Conservation (phyloP, 345 rosid genomes). For the Euphorbia tirucalli region DNA sequence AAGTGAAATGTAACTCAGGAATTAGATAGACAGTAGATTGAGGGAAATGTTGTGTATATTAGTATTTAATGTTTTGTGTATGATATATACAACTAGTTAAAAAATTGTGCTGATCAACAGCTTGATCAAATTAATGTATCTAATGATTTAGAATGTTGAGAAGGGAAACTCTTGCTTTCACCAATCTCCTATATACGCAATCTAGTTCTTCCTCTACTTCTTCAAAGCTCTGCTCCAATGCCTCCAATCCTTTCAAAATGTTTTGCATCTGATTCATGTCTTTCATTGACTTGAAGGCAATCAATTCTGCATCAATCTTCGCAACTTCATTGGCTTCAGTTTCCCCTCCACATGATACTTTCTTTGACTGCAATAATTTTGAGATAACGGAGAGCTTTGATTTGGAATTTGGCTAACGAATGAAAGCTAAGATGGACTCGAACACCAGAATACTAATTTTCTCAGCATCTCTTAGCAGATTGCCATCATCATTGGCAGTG, state of each 20-base stretch:
- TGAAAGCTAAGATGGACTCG: constrained; percentile 1
- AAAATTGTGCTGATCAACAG: background rate
- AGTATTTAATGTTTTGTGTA: background rate
- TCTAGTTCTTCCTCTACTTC: background rate
- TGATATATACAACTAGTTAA: background rate
- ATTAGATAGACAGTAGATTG: background rate
- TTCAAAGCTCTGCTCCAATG: background rate
- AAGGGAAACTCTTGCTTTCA: background rate
- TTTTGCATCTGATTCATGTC: background rate
- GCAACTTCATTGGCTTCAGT: background rate
- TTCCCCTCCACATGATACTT: background rate
- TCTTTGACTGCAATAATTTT: background rate
- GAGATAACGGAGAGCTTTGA: background rate
- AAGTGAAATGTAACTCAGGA: too few species aligned
- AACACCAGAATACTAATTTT: background rate
- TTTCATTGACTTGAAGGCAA: constrained; percentile 10
- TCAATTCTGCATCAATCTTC: constrained; percentile 1
- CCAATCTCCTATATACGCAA: background rate
- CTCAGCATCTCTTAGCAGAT: background rate
- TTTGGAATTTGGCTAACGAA: constrained; percentile 3
- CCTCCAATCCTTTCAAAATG: background rate
- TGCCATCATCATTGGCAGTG: background rate
- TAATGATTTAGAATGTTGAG: background rate
- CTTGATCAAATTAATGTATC: background rate
- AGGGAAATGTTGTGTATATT: background rate